Conservation (phyloP, 345 rosid species). For the Brassica cretica region DNA sequence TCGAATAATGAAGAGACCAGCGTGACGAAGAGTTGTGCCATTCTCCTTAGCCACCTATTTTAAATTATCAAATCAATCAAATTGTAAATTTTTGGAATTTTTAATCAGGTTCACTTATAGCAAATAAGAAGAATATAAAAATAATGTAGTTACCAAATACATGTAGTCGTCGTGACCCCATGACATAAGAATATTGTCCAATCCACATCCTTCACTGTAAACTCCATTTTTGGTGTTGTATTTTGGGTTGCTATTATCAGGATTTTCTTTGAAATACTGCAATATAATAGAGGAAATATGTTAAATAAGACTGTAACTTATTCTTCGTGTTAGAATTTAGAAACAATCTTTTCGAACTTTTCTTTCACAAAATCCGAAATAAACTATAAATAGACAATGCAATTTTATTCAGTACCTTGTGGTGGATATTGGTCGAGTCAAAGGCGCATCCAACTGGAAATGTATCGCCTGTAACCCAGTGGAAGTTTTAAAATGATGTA, state of each 20-base stretch:
- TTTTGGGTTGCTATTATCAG: constrained; percentile 48
- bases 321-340: neutral
- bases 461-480: constrained; percentile 54
- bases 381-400: neutral
- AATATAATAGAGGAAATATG: neutral
- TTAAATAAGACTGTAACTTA: neutral
- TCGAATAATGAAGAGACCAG: constrained; percentile 73
- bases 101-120: neutral
- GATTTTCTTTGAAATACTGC: constrained; percentile 67
- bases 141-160: constrained; percentile 59
- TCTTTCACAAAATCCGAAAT: neutral
- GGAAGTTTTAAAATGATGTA: constrained; percentile 10
- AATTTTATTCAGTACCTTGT: constrained; percentile 50
- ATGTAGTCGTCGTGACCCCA: constrained; percentile 92
- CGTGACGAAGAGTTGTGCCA: constrained; percentile 62
- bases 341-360: neutral
- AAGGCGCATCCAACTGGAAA: constrained; percentile 76
- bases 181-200: constrained; percentile 66
- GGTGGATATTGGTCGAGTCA: constrained; percentile 60
- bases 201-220: constrained; percentile 70
- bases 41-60: constrained; percentile 78
- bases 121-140: neutral
- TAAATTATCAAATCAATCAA: neutral
- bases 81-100: neutral
- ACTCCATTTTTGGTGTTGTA: constrained; percentile 67